Conservation (phyloP, 202 grass and related monocot genomes). For the Bolboschoenoplectus hybrid region DNA sequence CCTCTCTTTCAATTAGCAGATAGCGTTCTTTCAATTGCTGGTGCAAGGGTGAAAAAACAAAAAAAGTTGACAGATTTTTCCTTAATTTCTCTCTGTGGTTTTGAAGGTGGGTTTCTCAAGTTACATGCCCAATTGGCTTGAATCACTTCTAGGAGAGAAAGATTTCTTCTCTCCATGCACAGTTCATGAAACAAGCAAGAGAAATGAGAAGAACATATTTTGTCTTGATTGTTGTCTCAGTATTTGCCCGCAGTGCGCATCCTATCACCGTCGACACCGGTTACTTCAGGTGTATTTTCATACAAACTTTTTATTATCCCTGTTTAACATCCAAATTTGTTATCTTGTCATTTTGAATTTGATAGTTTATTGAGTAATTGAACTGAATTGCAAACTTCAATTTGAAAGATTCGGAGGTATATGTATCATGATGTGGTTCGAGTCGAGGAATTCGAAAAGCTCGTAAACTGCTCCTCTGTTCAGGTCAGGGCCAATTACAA, state of each 20-base stretch:
- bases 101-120: constrained; percentile 48
- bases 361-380: constrained; percentile 17
- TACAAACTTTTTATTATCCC: background rate
- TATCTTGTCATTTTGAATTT: background rate
- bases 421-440: constrained; percentile 55
- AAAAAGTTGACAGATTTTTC: background rate
- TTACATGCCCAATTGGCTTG: constrained; percentile 52
- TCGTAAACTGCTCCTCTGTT: constrained; percentile 50
- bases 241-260: constrained; percentile 45
- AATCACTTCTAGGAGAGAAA: constrained; percentile 43
- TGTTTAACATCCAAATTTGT: background rate
- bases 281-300: constrained; percentile 47
- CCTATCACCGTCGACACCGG: constrained; percentile 43
- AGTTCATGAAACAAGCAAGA: constrained; percentile 50
- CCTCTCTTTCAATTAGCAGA: background rate
- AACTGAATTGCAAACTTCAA: background rate
- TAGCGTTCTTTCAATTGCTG: background rate
- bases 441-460: constrained; percentile 50
- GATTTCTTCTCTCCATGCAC: constrained; percentile 51
- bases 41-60: background rate
- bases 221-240: constrained; percentile 50
- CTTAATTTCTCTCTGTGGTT: background rate
- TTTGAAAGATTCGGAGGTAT: constrained; percentile 50
- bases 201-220: constrained; percentile 58
- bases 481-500: constrained; percentile 37